Percentiles rank a stretch among this genome's conserved stretches.
These are phyloP conservation scores for Syncephalastrum monosporum DNA, from an alignment of 371 early-diverging fungal species.

Conservation along the genomic window DNA sequence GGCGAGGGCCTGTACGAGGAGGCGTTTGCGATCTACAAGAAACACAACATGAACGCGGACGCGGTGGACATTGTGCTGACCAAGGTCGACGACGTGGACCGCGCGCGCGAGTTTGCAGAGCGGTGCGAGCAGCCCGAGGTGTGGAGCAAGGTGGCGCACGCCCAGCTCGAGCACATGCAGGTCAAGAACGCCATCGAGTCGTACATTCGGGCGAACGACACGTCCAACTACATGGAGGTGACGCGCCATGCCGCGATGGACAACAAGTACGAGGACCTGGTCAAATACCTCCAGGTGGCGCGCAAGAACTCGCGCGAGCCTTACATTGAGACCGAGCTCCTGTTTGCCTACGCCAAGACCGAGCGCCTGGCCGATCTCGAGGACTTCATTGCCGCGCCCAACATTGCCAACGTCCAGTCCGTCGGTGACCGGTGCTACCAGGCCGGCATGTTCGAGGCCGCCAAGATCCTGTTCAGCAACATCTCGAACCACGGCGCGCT, in stretches of 20 bases:
- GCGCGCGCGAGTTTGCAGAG: constrained; percentile 95
- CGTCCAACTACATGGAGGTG: constrained; percentile 88
- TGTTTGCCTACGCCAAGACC: constrained; percentile 94
- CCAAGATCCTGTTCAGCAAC: constrained; percentile 88
- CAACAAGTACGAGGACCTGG: constrained; percentile 89
- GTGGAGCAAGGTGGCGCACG: constrained; percentile 93
- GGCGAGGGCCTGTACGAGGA: constrained; percentile 89
- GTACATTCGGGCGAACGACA: constrained; percentile 93
- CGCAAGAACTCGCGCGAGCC: constrained; percentile 93
- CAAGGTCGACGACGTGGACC: constrained; percentile 88
- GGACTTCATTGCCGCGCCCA: constrained; percentile 87
- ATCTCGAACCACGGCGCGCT: constrained; percentile 96
- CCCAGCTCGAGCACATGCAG: constrained; percentile 85
- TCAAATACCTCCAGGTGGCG: constrained; percentile 91
- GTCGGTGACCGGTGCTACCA: constrained; percentile 97
- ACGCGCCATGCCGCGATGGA: constrained; percentile 76
- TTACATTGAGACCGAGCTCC: constrained; percentile 87
- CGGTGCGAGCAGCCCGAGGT: constrained; percentile 84
- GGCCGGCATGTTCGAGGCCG: constrained; percentile 88
- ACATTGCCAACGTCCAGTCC: constrained; percentile 87
- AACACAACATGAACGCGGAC: constrained; percentile 84
- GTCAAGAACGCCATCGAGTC: constrained; percentile 96
- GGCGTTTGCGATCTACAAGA: constrained; percentile 94
- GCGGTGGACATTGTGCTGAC: constrained; percentile 91
- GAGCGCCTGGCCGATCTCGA: constrained; percentile 90